Evolutionary conservation across 805 yeast genomes (phyloP).

Genomic region (Nakazawaea laoshanensis): DNA sequence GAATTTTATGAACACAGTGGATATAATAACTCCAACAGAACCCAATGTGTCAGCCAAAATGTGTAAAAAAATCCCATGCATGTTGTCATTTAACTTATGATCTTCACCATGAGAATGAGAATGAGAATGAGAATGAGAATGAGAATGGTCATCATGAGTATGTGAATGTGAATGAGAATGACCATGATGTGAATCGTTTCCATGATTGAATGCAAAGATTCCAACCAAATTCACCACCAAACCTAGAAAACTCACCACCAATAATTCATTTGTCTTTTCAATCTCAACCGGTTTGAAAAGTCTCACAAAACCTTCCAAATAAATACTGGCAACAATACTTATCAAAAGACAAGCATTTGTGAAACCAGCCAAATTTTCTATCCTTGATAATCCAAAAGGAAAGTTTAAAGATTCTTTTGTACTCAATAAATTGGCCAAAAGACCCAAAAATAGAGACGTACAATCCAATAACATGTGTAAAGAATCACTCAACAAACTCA

Average conservation of each 20-base stretch:
- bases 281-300: slow-evolving; percentile 69
- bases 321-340: slow-evolving; percentile 84
- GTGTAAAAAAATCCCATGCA: slow-evolving; percentile 92
- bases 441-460: slow-evolving; percentile 79
- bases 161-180: slow-evolving; percentile 28
- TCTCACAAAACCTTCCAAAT: slow-evolving; percentile 80
- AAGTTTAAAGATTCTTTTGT: slow-evolving; percentile 27
- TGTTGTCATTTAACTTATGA: slow-evolving; percentile 45
- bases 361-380: slow-evolving; percentile 91
- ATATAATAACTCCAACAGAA: slow-evolving; percentile 92
- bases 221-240: slow-evolving; percentile 86
- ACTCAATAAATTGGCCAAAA: slow-evolving; percentile 64
- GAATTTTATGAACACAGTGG: slow-evolving; percentile 68
- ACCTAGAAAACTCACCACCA: slow-evolving; percentile 80
- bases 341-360: slow-evolving; percentile 85
- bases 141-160: slow-evolving; percentile 21
- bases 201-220: slow-evolving; percentile 88
- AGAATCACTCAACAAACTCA: slow-evolving; percentile 88
- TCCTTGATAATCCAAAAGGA: slow-evolving; percentile 79
- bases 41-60: slow-evolving; percentile 94
- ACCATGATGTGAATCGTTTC: slow-evolving; percentile 44
- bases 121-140: slow-evolving; percentile 22
- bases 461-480: slow-evolving; percentile 96
- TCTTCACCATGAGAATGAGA: slow-evolving; percentile 15
- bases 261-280: slow-evolving; percentile 73